Evolutionary conservation across 108 stramenopile genomes (phyloP).

Genomic region (Nannochloropsis gaditana): DNA sequence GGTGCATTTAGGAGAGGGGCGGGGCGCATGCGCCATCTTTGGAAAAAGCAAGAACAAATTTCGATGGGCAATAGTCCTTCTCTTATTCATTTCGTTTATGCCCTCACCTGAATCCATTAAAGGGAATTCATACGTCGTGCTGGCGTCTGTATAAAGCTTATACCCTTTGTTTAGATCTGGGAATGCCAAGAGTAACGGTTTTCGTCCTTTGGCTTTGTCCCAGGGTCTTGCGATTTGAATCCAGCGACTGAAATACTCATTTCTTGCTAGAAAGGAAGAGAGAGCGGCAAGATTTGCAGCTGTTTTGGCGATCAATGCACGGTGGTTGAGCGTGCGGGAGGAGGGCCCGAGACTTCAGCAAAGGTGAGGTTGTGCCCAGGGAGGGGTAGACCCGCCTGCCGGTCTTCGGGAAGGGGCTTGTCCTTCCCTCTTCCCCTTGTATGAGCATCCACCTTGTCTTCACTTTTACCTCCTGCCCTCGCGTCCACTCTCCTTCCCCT

Average conservation of each 20-base stretch:
- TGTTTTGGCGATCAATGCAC: neutral
- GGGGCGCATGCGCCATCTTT: too few relatives aligned
- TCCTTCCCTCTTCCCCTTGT: neutral
- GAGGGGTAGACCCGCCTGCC: neutral
- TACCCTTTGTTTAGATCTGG: too few relatives aligned
- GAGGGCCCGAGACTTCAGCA: neutral
- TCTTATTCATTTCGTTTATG: too few relatives aligned
- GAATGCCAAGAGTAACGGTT: too few relatives aligned
- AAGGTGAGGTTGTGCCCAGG: neutral
- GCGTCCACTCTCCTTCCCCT: neutral
- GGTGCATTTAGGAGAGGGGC: neutral
- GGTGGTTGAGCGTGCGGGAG: neutral
- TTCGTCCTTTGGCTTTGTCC: too few relatives aligned
- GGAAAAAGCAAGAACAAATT: too few relatives aligned
- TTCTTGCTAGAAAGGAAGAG: neutral
- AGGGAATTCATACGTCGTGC: too few relatives aligned
- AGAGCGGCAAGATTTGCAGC: constrained; percentile 6
- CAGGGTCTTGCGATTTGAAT: too few relatives aligned
- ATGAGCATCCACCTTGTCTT: neutral
- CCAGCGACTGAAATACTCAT: too few relatives aligned
- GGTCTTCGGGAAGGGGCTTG: neutral
- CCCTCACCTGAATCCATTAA: too few relatives aligned
- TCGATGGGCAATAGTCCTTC: too few relatives aligned
- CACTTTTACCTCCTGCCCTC: neutral
- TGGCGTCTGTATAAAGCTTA: too few relatives aligned